A percentile compares a stretch with the other conserved stretches of the same genome.
These are phyloP conservation scores for Parasitella parasitica DNA, from an alignment of 371 early-diverging fungal genomes.

Conservation along the genomic window DNA sequence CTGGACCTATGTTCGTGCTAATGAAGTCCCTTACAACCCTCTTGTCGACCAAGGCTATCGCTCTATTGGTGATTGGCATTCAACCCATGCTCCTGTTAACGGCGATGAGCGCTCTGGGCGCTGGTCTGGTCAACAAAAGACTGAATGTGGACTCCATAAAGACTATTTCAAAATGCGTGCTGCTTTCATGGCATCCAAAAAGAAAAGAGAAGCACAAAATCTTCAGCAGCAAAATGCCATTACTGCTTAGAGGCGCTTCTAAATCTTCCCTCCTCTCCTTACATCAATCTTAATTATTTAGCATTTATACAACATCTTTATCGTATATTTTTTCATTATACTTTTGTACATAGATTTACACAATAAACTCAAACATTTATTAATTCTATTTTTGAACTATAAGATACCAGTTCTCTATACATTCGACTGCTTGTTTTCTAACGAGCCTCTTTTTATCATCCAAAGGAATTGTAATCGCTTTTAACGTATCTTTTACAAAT, in stretches of 20 bases:
- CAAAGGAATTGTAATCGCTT: constrained; percentile 57
- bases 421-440: constrained; percentile 81
- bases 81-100: constrained; percentile 71
- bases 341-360: not conserved
- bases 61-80: constrained; percentile 93
- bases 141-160: constrained; percentile 94
- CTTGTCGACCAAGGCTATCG: constrained; percentile 89
- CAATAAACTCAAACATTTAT: not conserved
- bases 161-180: constrained; percentile 92
- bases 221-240: not conserved
- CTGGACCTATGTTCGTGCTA: constrained; percentile 79
- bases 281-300: not conserved
- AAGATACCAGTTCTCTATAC: constrained; percentile 78
- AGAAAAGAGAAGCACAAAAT: constrained; percentile 30
- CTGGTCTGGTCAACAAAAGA: constrained; percentile 87
- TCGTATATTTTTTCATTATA: not conserved
- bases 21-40: constrained; percentile 89
- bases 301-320: not conserved
- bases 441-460: constrained; percentile 90
- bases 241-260: not conserved
- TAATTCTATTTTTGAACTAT: not conserved
- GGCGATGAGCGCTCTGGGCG: constrained; percentile 89
- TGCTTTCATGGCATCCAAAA: constrained; percentile 56
- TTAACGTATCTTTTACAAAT: constrained; percentile 57
- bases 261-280: not conserved